phyloP scores from a whole-genome alignment of 768 basidiomycete species.

The Galerina marginata region DNA sequence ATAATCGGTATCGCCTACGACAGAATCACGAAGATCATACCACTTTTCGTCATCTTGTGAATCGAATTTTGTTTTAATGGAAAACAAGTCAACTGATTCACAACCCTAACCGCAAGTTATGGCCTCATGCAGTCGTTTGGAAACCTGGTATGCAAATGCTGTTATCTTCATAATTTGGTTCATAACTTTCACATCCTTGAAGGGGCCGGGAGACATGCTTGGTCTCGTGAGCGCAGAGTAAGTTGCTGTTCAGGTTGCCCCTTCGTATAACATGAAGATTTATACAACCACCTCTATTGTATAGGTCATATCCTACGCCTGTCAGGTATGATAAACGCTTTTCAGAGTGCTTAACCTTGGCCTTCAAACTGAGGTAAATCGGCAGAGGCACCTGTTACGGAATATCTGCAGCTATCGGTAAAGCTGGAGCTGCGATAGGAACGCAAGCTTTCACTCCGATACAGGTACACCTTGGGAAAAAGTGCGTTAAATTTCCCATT shows the following conservation, averaged over 20 bases:
- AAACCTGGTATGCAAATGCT: conserved; percentile 52
- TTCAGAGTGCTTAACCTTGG: not conserved
- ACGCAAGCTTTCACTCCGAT: conserved; percentile 76
- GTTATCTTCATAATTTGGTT: not conserved
- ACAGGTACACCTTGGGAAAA: conserved; percentile 68
- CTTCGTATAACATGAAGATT: not conserved
- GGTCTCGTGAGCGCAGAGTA: conserved; percentile 71
- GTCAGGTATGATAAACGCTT: conserved; percentile 47
- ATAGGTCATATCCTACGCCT: conserved; percentile 66
- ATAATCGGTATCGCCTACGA: conserved; percentile 66
- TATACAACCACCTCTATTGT: conserved; percentile 1
- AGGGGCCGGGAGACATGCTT: conserved; percentile 78
- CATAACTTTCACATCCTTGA: not conserved
- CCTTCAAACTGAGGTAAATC: not conserved
- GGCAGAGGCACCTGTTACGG: conserved; percentile 71
- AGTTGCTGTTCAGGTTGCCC: conserved; percentile 21
- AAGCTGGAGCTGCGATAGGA: conserved; percentile 74
- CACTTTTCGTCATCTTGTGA: conserved; percentile 72
- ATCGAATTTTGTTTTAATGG: conserved; percentile 21
- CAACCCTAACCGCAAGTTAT: not conserved
- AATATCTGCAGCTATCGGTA: conserved; percentile 69
- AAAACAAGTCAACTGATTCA: not conserved
- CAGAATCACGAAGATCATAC: conserved; percentile 63
- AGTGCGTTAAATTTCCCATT: conserved; percentile 36
- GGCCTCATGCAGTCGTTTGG: conserved; percentile 63